Percentiles rank a stretch among this genome's conserved stretches.
Conservation (phyloP, 345 rosid species). For the Dipteronia sinensis region DNA sequence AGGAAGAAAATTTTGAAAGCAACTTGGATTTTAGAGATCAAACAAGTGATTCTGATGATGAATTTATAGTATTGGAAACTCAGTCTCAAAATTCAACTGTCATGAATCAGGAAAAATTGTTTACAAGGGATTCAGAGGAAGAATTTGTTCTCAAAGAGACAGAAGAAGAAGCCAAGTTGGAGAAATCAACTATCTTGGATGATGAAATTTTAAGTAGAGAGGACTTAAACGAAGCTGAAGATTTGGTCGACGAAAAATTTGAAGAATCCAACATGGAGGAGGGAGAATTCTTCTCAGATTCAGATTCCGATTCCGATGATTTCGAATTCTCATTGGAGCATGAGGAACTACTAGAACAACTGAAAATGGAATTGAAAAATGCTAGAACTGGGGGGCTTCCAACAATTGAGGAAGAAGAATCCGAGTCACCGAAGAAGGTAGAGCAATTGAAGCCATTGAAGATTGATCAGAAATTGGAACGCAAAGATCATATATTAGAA, state of each 20-base stretch:
- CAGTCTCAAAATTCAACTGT: slow-evolving; percentile 26
- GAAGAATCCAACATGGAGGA: slow-evolving; percentile 25
- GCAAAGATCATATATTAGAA: slow-evolving; percentile 49
- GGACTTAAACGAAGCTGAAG: slow-evolving; percentile 13
- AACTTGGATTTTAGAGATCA: background rate
- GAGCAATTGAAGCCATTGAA: slow-evolving; percentile 59
- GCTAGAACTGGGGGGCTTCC: slow-evolving; percentile 83
- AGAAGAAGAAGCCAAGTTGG: slow-evolving; percentile 22
- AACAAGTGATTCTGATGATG: slow-evolving; percentile 41
- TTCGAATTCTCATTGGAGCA: slow-evolving; percentile 45
- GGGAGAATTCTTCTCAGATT: slow-evolving; percentile 12
- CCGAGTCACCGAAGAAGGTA: slow-evolving; percentile 44
- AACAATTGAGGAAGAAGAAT: slow-evolving; percentile 81
- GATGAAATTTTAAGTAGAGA: slow-evolving; percentile 7
- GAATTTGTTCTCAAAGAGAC: slow-evolving; percentile 18
- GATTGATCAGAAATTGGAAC: slow-evolving; percentile 50
- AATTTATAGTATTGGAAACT: slow-evolving; percentile 51
- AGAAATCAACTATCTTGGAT: slow-evolving; percentile 22
- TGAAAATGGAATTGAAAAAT: slow-evolving; percentile 58
- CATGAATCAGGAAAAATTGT: too few relatives aligned
- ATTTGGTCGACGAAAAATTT: slow-evolving; percentile 19
- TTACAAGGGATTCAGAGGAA: too few relatives aligned
- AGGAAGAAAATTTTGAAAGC: slow-evolving; percentile 13
- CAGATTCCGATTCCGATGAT: slow-evolving; percentile 23
- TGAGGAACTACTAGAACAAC: slow-evolving; percentile 58